Percentiles rank a stretch among this genome's conserved stretches.
Conservation (phyloP, 1,284 basidiomycete genomes). For the Tetrapyrgos nigripes region DNA sequence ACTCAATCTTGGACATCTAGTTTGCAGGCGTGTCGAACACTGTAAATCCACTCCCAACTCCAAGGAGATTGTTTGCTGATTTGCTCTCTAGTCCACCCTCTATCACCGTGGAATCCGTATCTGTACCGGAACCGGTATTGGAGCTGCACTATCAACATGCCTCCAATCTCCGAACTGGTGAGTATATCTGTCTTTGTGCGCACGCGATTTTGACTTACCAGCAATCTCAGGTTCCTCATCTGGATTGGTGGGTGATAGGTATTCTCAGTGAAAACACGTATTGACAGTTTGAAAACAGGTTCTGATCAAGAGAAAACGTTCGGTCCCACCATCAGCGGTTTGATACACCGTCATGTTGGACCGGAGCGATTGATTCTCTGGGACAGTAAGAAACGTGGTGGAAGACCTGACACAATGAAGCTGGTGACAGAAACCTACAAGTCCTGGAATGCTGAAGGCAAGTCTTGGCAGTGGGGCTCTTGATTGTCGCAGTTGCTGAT, state of each 20-base stretch:
- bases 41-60: not conserved
- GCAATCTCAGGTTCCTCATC: constrained; percentile 65
- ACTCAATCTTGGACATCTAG: constrained; percentile 38
- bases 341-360: constrained; percentile 70
- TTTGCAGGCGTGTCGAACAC: constrained; percentile 82
- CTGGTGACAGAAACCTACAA: constrained; percentile 70
- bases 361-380: constrained; percentile 74
- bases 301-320: constrained; percentile 82
- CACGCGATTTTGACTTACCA: constrained; percentile 17
- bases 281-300: constrained; percentile 42
- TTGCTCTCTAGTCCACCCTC: constrained; percentile 54
- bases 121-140: constrained; percentile 81
- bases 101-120: constrained; percentile 80
- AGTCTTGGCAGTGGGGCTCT: constrained; percentile 1
- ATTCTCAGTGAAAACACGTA: constrained; percentile 10
- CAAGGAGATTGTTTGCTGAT: not conserved
- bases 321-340: constrained; percentile 72
- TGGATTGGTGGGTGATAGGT: constrained; percentile 66
- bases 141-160: constrained; percentile 77
- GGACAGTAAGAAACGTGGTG: constrained; percentile 74
- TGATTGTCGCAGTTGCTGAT: not conserved
- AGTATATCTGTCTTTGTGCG: constrained; percentile 30
- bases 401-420: constrained; percentile 80
- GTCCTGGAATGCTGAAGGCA: constrained; percentile 75
- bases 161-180: constrained; percentile 74